Evolutionary conservation across 1,139 yeast species (phyloP), one percentile per base, ranked within the genome.

Genomic region (Blastobotrys buckinghamii): DNA sequence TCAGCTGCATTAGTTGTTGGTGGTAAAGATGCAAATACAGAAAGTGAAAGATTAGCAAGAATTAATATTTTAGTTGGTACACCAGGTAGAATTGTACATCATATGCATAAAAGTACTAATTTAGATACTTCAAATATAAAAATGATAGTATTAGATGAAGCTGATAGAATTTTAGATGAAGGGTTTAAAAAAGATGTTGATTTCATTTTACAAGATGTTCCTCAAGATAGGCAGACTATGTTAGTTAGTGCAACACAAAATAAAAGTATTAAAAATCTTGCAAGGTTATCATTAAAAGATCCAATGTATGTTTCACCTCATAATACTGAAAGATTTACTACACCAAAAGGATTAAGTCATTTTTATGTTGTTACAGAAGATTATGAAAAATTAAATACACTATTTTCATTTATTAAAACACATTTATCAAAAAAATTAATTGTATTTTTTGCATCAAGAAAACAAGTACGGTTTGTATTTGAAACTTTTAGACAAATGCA

Each of bases 1-100:
- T 87, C 96, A 6, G 97, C 97, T 1, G 98, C 97, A 54, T 73
- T 92, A 56, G 95, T 92, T 17, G 90, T 94, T 59, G 99, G 99
- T 51, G 99, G 99, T 47, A 90, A 92, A 64, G 97, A 92, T 65
- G 88, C 87, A 38, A 79, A 80, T 55, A 87, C 76, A 56, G 99
- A 92, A 66, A 81, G 81, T 59, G 97, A 89, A 50, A 79, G 98
- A 64, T 78, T 92, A 16, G 78, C 84, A 1, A 78, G 79, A 60
- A 83, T 92, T 70, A 92, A 92, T 65, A 86, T 92, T 47, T 72
- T 92, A 53, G 86, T 92, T 39, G 96, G 97, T 33, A 92, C 99
- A 0, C 99, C 99, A 0, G 99, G 99, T 1, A 76, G 99, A 66
- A 71, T 92, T 17, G 73, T 95, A 39, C 98, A 92, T 64, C 98